A percentile compares a stretch with the other conserved stretches of the same genome.
Evolutionary conservation across 495 filamentous ascomycete species (phyloP).

Genomic region (Aspergillus bertholletiae): DNA sequence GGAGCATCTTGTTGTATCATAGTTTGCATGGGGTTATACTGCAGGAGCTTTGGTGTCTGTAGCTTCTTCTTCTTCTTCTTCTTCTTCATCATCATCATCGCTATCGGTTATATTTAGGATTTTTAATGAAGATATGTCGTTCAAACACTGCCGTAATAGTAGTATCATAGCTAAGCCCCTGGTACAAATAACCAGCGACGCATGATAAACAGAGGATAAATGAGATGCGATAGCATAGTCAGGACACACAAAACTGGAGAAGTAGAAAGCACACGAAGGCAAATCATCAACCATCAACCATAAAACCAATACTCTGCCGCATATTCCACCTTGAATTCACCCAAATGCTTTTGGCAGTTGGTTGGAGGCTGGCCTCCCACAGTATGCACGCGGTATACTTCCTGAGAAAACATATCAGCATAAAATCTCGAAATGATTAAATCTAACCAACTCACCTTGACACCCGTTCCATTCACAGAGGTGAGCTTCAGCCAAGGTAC

Average conservation of each 20-base stretch:
- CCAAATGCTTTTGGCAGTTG: conserved; percentile 39
- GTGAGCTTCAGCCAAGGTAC: conserved; percentile 64
- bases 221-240: too few species aligned
- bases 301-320: conserved; percentile 73
- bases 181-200: too few species aligned
- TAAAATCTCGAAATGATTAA: conserved; percentile 3
- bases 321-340: conserved; percentile 54
- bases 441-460: conserved; percentile 30
- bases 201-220: too few species aligned
- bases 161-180: too few species aligned
- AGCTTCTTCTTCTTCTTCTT: too few species aligned
- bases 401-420: conserved; percentile 10
- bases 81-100: too few species aligned
- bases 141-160: too few species aligned
- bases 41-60: neutral
- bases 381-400: conserved; percentile 67
- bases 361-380: conserved; percentile 54
- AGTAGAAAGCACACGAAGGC: too few species aligned
- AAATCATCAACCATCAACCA: conserved; percentile 26
- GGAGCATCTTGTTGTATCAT: conserved; percentile 2
- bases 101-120: too few species aligned
- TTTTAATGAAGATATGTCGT: too few species aligned
- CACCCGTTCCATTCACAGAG: conserved; percentile 39
- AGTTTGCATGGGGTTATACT: neutral
- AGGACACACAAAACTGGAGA: too few species aligned